phyloP scores from a whole-genome alignment of 2,329 filamentous ascomycete genomes.

The Trichoderma sp. region DNA sequence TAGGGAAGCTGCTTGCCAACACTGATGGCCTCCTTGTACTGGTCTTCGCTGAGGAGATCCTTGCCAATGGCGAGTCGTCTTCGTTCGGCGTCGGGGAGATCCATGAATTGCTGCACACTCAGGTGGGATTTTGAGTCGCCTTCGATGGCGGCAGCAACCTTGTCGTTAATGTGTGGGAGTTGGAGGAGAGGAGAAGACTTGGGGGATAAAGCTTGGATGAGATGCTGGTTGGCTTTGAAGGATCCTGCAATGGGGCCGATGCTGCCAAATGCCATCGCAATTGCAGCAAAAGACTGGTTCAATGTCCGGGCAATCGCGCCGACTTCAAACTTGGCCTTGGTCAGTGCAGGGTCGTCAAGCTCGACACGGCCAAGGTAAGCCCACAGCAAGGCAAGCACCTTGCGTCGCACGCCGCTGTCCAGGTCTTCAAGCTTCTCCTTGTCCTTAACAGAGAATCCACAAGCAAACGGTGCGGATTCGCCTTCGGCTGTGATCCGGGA shows the following conservation, averaged over 20 bases:
- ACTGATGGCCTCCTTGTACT: conserved; percentile 73
- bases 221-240: conserved; percentile 78
- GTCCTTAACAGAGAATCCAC: conserved; percentile 70
- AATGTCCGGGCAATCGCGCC: conserved; percentile 83
- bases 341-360: conserved; percentile 73
- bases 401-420: conserved; percentile 78
- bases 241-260: conserved; percentile 79
- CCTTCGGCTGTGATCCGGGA: conserved; percentile 71
- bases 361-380: conserved; percentile 90
- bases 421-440: conserved; percentile 74
- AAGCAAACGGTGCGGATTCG: conserved; percentile 51
- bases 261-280: conserved; percentile 84
- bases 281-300: conserved; percentile 83
- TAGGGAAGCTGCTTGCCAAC: conserved; percentile 84
- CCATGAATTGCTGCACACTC: conserved; percentile 86
- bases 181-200: conserved; percentile 85
- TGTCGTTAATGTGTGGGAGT: conserved; percentile 79
- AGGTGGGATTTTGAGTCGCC: conserved; percentile 74
- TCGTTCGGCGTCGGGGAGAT: conserved; percentile 72
- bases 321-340: conserved; percentile 85
- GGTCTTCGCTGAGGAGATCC: conserved; percentile 68
- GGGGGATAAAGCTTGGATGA: conserved; percentile 88
- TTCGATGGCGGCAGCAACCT: conserved; percentile 67
- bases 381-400: conserved; percentile 89
- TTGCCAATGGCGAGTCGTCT: conserved; percentile 69